Evolutionary conservation across 257 asterid genomes (phyloP), one percentile per base, ranked within the genome.

Genomic region (Solanum sitiens): DNA sequence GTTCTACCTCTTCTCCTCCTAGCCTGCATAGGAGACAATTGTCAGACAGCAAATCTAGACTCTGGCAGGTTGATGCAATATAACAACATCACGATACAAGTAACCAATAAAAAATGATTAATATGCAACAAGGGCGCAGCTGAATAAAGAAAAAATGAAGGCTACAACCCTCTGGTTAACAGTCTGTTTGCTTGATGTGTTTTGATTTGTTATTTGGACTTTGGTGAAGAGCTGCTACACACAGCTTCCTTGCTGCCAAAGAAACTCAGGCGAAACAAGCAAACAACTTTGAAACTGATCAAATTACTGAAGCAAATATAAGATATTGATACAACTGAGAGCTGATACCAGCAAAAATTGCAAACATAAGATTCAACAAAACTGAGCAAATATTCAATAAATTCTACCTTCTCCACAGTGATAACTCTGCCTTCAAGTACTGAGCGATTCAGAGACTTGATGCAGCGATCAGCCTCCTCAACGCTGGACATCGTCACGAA

Each of bases 141-240:
- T 12, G 47, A 82, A 86, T 85, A 87, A 90, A 21, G 89, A 93
- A 91, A 94, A 92, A 91, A 95, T 93, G 94, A 93, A 92, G 98
- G 97, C 98, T 93, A 95, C 98, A 94, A 96, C 99, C 98, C 98
- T 91, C 93, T 84, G 94, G 88, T 73, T 82, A 79, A 89, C 67
- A 90, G 94, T 93, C 95, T 91, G 96, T 92, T 93, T 94, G 95
- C 97, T 94, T 89, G 94, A 79, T 89, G 93, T 42, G 91, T 91
- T 94, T 93, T 88, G 93, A 92, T 94, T 93, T 91, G 96, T 94
- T 94, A 94, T 85, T 94, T 96, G 88, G 88, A 86, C 87, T 90
- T 90, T 93, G 98, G 88, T 86, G 99, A 94, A 93, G 99, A 94
- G 98, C 98, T 96, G 97, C 98, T 94, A 92, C 98, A 94, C 93